Percentiles rank a stretch among this genome's conserved stretches.
These are phyloP conservation scores for Fusarium vanettenii DNA, from an alignment of 2,329 filamentous ascomycete genomes.

Conservation along the genomic window DNA sequence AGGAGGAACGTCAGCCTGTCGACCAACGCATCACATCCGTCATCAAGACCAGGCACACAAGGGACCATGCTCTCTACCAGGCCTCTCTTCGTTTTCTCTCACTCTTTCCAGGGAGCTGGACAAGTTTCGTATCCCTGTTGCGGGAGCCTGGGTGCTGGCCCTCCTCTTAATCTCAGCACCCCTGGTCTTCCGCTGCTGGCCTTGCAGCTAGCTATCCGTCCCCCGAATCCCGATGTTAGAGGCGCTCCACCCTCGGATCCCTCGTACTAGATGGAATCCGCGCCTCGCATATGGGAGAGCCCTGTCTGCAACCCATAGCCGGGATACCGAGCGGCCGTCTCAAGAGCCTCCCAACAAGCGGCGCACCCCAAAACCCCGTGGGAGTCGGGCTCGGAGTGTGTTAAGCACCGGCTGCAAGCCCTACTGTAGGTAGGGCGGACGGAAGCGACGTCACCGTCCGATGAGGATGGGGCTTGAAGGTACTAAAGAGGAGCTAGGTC, in stretches of 20 bases:
- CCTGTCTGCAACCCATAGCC: conserved; percentile 21
- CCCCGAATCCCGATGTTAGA: conserved; percentile 10
- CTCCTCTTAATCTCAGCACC: conserved; percentile 38
- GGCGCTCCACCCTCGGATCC: conserved; percentile 27
- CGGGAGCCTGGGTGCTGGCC: conserved; percentile 27
- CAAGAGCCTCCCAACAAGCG: conserved; percentile 12
- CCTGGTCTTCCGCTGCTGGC: conserved; percentile 28
- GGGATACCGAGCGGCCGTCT: conserved; percentile 21
- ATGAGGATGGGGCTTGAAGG: conserved; percentile 33
- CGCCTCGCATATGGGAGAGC: conserved; percentile 14
- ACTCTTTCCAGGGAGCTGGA: conserved; percentile 13
- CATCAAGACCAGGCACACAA: conserved; percentile 6
- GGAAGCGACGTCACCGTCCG: conserved; percentile 30
- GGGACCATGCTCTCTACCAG: conserved; percentile 2
- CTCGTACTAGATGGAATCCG: conserved; percentile 22
- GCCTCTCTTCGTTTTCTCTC: neutral
- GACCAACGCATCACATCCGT: conserved; percentile 15
- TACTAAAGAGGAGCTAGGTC: conserved; percentile 12
- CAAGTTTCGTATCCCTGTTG: conserved; percentile 39
- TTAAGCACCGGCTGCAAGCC: conserved; percentile 18
- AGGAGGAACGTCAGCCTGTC: conserved; percentile 26
- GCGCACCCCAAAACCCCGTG: conserved; percentile 10
- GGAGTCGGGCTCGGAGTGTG: conserved; percentile 29
- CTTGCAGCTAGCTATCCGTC: conserved; percentile 8
- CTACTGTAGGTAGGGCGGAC: neutral